phyloP scores from a whole-genome alignment of 352 stramenopile species.

The Phytophthora sp. region DNA sequence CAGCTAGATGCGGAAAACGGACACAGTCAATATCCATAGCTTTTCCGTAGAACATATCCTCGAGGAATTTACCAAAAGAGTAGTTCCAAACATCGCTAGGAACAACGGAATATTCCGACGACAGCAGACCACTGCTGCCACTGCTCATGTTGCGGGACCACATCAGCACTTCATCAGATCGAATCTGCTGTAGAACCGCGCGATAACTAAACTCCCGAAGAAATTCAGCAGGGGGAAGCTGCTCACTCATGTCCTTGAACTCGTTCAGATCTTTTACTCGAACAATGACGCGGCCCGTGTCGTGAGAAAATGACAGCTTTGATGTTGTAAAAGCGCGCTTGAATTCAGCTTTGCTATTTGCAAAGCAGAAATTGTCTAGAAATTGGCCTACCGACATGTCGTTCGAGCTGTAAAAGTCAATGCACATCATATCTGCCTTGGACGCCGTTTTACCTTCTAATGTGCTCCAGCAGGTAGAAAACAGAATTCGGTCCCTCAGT shows the following conservation, averaged over 20 bases:
- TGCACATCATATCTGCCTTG: constrained; percentile 89
- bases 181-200: constrained; percentile 60
- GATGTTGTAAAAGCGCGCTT: constrained; percentile 81
- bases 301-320: constrained; percentile 85
- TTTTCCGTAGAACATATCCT: constrained; percentile 87
- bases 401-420: constrained; percentile 87
- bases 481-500: constrained; percentile 75
- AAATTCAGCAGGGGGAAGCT: constrained; percentile 57
- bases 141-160: constrained; percentile 56
- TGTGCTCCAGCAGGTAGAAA: constrained; percentile 87
- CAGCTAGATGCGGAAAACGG: constrained; percentile 68
- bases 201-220: constrained; percentile 71
- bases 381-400: constrained; percentile 88
- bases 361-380: constrained; percentile 81
- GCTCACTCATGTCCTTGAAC: constrained; percentile 66
- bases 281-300: constrained; percentile 75
- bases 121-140: constrained; percentile 30
- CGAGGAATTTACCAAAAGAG: constrained; percentile 89
- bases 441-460: constrained; percentile 78
- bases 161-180: constrained; percentile 70
- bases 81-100: constrained; percentile 83
- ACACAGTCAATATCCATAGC: constrained; percentile 71
- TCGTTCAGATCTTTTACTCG: constrained; percentile 75
- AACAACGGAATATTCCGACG: constrained; percentile 63
- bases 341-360: constrained; percentile 69